phyloP scores from a whole-genome alignment of 805 yeast genomes.

The Blastobotrys robertii region DNA sequence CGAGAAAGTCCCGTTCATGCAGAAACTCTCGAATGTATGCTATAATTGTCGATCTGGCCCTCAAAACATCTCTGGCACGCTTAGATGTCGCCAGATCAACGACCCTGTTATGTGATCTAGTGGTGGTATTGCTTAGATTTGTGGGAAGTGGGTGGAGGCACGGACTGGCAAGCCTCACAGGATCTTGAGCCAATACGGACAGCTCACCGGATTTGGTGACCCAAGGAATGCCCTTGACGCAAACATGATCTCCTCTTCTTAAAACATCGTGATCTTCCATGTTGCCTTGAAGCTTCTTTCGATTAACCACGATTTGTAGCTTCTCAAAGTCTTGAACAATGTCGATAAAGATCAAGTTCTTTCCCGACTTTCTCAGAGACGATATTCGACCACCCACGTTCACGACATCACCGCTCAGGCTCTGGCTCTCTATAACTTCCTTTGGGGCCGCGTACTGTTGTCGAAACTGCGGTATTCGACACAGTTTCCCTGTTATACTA shows the following conservation, averaged over 20 bases:
- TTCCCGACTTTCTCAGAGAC: constrained; percentile 55
- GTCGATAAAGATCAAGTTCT: constrained; percentile 61
- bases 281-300: constrained; percentile 32
- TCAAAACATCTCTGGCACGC: constrained; percentile 36
- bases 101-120: constrained; percentile 58
- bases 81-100: constrained; percentile 61
- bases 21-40: constrained; percentile 50
- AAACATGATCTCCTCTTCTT: constrained; percentile 63
- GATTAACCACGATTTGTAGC: constrained; percentile 56
- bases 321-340: constrained; percentile 46
- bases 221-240: constrained; percentile 63
- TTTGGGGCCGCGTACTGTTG: too few species aligned
- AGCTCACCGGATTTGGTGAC: constrained; percentile 70
- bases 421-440: too few species aligned
- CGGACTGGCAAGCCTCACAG: constrained; percentile 51
- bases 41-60: constrained; percentile 47
- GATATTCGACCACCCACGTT: constrained; percentile 47
- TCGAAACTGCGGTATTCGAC: too few species aligned
- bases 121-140: constrained; percentile 41
- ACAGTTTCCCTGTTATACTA: too few species aligned
- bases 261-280: constrained; percentile 35
- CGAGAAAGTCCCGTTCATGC: constrained; percentile 47
- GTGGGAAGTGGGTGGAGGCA: constrained; percentile 65
- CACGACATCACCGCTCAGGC: constrained; percentile 2
- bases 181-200: constrained; percentile 49